Percentiles rank a stretch among this genome's conserved stretches.
Conservation (phyloP, 805 yeast species). For the Saccharomycopsis amapae region DNA sequence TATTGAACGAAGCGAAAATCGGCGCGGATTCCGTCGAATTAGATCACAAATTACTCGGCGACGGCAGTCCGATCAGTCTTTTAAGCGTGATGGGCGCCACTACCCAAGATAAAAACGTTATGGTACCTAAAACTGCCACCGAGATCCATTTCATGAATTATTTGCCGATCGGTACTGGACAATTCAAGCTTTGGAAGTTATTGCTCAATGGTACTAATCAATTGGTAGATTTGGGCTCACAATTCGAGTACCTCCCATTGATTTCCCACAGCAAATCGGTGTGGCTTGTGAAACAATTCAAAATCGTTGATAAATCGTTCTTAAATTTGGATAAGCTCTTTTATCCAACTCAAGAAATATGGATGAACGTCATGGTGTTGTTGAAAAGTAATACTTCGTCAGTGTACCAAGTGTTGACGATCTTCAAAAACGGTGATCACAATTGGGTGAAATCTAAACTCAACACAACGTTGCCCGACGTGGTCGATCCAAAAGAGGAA, state of each 20-base stretch:
- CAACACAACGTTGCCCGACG: slow-evolving; percentile 20
- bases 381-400: slow-evolving; percentile 63
- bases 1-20: slow-evolving; percentile 6
- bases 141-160: slow-evolving; percentile 29
- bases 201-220: slow-evolving; percentile 19
- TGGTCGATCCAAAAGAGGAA: slow-evolving; percentile 22
- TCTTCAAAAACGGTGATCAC: slow-evolving; percentile 25
- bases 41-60: slow-evolving; percentile 26
- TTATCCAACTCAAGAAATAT: slow-evolving; percentile 4
- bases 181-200: slow-evolving; percentile 35
- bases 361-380: slow-evolving; percentile 35
- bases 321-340: slow-evolving; percentile 4
- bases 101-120: slow-evolving; percentile 1
- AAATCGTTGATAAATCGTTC: slow-evolving; percentile 23
- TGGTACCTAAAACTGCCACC: neutral
- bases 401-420: slow-evolving; percentile 32
- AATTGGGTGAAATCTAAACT: slow-evolving; percentile 24
- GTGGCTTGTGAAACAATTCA: slow-evolving; percentile 45
- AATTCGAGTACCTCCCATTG: slow-evolving; percentile 26
- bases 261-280: slow-evolving; percentile 33
- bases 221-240: slow-evolving; percentile 26
- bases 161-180: slow-evolving; percentile 38
- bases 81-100: slow-evolving; percentile 23
- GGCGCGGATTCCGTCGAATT: neutral
- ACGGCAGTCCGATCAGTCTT: slow-evolving; percentile 28